phyloP scores from a whole-genome alignment of 108 stramenopile species.

The Nitzschia sp. region DNA sequence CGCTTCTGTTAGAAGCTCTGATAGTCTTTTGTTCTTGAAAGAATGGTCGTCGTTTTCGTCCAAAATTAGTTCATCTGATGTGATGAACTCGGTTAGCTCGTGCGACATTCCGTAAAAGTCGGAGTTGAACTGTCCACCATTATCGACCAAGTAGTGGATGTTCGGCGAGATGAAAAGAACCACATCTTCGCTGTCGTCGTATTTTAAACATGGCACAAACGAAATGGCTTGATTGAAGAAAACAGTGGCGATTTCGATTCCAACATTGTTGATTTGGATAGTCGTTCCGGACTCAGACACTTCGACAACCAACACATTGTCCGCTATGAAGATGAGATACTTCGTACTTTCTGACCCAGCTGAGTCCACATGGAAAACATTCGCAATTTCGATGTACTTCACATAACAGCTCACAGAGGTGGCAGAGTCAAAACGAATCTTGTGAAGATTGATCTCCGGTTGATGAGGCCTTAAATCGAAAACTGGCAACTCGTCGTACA shows the following conservation, averaged over 20 bases:
- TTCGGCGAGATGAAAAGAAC: constrained; percentile 29
- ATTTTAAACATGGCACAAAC: constrained; percentile 38
- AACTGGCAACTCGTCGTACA: constrained; percentile 30
- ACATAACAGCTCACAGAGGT: constrained; percentile 22
- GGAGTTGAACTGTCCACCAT: constrained; percentile 28
- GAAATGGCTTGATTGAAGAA: constrained; percentile 41
- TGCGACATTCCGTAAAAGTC: constrained; percentile 39
- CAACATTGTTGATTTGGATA: constrained; percentile 31
- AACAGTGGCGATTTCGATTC: constrained; percentile 30
- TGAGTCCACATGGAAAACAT: constrained; percentile 23
- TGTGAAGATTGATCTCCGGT: constrained; percentile 32
- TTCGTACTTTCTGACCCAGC: constrained; percentile 16
- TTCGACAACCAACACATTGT: constrained; percentile 26
- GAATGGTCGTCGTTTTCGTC: constrained; percentile 32
- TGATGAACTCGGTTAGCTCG: constrained; percentile 30
- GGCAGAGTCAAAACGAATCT: constrained; percentile 32
- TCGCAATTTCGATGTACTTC: constrained; percentile 32
- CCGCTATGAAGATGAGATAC: constrained; percentile 37
- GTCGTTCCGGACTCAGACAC: constrained; percentile 20
- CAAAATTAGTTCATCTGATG: constrained; percentile 24
- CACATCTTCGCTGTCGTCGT: constrained; percentile 36
- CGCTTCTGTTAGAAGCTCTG: constrained; percentile 34
- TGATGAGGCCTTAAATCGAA: constrained; percentile 35
- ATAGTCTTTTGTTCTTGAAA: constrained; percentile 32
- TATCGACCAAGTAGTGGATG: constrained; percentile 26